A percentile compares a stretch with the other conserved stretches of the same genome.
These are phyloP conservation scores for Pseudocercospora macadamiae DNA, from an alignment of 2,329 filamentous ascomycete species.

Conservation along the genomic window DNA sequence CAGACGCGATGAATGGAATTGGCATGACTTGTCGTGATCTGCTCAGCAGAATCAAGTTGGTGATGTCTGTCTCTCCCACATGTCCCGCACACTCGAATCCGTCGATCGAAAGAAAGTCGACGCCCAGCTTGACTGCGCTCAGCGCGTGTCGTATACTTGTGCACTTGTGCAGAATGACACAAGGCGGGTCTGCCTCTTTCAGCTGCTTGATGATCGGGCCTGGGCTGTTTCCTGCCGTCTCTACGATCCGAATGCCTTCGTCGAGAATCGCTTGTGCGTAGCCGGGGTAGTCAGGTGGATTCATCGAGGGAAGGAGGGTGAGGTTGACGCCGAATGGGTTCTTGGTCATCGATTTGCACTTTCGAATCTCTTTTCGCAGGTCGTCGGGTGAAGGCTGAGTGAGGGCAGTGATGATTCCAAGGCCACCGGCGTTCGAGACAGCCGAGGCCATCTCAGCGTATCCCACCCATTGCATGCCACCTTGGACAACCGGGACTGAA, in stretches of 20 bases:
- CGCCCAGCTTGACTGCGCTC: slow-evolving; percentile 88
- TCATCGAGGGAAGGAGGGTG: slow-evolving; percentile 85
- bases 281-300: slow-evolving; percentile 87
- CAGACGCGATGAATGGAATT: slow-evolving; percentile 92
- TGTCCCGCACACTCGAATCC: slow-evolving; percentile 96
- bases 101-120: slow-evolving; percentile 95
- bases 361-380: slow-evolving; percentile 89
- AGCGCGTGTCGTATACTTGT: slow-evolving; percentile 93
- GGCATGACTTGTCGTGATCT: slow-evolving; percentile 80
- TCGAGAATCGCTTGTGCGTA: slow-evolving; percentile 93
- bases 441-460: slow-evolving; percentile 76
- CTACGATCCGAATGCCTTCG: slow-evolving; percentile 87
- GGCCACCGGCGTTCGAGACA: slow-evolving; percentile 78
- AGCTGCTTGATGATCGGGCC: slow-evolving; percentile 88
- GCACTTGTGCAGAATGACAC: slow-evolving; percentile 92
- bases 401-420: slow-evolving; percentile 82
- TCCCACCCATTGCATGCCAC: slow-evolving; percentile 85
- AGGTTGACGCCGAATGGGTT: slow-evolving; percentile 92
- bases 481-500: slow-evolving; percentile 78
- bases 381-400: slow-evolving; percentile 92
- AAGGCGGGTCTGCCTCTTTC: slow-evolving; percentile 68
- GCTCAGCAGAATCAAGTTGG: slow-evolving; percentile 85
- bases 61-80: slow-evolving; percentile 84
- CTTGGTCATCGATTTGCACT: slow-evolving; percentile 77
- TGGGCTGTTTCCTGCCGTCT: slow-evolving; percentile 88